phyloP scores from a whole-genome alignment of 2,329 filamentous ascomycete genomes.

The Xylariaceae sp. region DNA sequence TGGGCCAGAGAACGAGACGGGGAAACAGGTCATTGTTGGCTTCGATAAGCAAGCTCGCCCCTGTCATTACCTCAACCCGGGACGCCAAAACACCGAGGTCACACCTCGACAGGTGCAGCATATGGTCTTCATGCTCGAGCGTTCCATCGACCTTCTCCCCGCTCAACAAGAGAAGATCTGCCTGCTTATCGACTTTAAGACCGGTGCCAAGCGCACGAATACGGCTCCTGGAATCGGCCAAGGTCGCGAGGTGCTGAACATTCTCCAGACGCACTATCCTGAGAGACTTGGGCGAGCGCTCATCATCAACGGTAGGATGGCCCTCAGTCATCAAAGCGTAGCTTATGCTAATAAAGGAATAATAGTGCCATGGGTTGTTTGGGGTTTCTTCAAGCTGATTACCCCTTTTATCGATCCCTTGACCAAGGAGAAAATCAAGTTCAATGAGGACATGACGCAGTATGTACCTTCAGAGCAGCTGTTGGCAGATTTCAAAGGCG shows the following conservation, averaged over 20 bases:
- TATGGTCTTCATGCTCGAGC: slow-evolving; percentile 94
- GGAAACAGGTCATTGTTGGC: slow-evolving; percentile 89
- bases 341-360: slow-evolving; percentile 18
- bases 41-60: slow-evolving; percentile 87
- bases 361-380: slow-evolving; percentile 86
- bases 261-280: slow-evolving; percentile 94
- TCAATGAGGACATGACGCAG: slow-evolving; percentile 88
- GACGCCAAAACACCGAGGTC: slow-evolving; percentile 88
- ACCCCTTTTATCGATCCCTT: slow-evolving; percentile 95
- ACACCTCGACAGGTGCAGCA: slow-evolving; percentile 90
- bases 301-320: slow-evolving; percentile 79
- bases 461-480: slow-evolving; percentile 85
- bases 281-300: slow-evolving; percentile 88
- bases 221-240: slow-evolving; percentile 75
- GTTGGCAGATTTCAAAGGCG: slow-evolving; percentile 75
- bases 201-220: slow-evolving; percentile 73
- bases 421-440: slow-evolving; percentile 94
- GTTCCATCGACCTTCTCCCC: slow-evolving; percentile 85
- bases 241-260: slow-evolving; percentile 83
- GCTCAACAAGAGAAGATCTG: slow-evolving; percentile 86
- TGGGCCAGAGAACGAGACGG: slow-evolving; percentile 92
- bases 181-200: slow-evolving; percentile 90
- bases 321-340: neutral
- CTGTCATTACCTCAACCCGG: slow-evolving; percentile 89
- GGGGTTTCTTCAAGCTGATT: slow-evolving; percentile 95